Percentiles rank a stretch among this genome's conserved stretches.
Evolutionary conservation across 2,329 filamentous ascomycete species (phyloP).

Genomic region (Pseudocercospora pini-densiflorae): DNA sequence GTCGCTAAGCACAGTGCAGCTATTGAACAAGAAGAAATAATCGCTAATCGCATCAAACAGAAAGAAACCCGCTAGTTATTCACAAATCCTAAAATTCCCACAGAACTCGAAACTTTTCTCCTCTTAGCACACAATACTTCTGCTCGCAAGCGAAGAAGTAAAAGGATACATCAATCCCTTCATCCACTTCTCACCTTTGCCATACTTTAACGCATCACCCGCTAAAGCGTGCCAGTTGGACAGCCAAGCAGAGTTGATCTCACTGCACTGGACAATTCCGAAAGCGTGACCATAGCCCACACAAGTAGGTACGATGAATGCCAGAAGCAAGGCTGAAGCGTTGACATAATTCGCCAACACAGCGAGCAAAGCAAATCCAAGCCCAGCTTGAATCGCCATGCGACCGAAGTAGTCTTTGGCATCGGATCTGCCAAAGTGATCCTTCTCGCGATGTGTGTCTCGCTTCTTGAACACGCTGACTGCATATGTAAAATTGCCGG

Average conservation of each 20-base stretch:
- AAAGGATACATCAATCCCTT: slow-evolving; percentile 20
- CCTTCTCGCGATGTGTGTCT: slow-evolving; percentile 29
- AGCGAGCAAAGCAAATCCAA: slow-evolving; percentile 7
- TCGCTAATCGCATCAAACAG: background rate
- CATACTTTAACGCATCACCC: slow-evolving; percentile 2
- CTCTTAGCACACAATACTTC: background rate
- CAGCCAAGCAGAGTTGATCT: slow-evolving; percentile 13
- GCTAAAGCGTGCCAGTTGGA: background rate
- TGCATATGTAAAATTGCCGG: slow-evolving; percentile 3
- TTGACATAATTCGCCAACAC: slow-evolving; percentile 6
- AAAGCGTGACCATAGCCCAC: background rate
- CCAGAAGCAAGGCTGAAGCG: background rate
- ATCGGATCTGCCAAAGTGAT: slow-evolving; percentile 33
- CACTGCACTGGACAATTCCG: slow-evolving; percentile 13
- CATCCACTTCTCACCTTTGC: background rate
- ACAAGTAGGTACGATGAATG: background rate
- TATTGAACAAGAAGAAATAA: background rate
- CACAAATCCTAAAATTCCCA: background rate
- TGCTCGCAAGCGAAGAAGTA: slow-evolving; percentile 1
- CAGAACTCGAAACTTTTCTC: background rate
- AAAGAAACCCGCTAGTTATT: background rate
- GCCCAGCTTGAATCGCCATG: slow-evolving; percentile 3
- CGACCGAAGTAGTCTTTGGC: slow-evolving; percentile 12
- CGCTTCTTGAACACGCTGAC: slow-evolving; percentile 13
- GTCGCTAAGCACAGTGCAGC: background rate